These are phyloP conservation scores for Xylariales sp. DNA, from an alignment of 2,329 filamentous ascomycete species.

Conservation along the genomic window DNA sequence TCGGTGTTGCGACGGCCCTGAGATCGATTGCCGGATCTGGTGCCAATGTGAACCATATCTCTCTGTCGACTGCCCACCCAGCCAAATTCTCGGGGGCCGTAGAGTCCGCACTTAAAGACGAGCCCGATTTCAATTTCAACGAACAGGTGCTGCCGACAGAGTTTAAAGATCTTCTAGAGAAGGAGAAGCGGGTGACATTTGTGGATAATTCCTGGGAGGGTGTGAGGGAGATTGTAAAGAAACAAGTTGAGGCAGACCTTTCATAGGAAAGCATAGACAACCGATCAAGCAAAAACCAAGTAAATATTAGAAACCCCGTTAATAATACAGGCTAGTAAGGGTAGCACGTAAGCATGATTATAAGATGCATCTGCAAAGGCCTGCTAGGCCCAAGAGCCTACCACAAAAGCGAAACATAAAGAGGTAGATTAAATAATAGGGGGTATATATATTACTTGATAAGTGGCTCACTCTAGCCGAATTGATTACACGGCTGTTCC, in stretches of 20 bases:
- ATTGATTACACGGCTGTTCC: too few species aligned
- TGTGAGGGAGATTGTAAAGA: constrained; percentile 79
- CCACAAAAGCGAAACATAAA: too few species aligned
- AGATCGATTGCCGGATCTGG: constrained; percentile 71
- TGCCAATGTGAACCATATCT: constrained; percentile 74
- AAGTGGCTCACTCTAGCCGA: too few species aligned
- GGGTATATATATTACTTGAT: too few species aligned
- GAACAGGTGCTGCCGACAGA: constrained; percentile 81
- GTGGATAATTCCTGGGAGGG: constrained; percentile 79
- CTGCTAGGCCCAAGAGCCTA: too few species aligned
- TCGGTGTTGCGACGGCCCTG: constrained; percentile 81
- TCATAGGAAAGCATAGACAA: not conserved
- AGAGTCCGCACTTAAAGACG: constrained; percentile 77
- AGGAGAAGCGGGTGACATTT: constrained; percentile 77
- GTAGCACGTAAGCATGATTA: too few species aligned
- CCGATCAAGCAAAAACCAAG: too few species aligned
- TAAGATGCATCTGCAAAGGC: too few species aligned
- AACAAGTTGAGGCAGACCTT: constrained; percentile 76
- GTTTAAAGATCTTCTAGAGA: constrained; percentile 81
- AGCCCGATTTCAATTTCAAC: constrained; percentile 80
- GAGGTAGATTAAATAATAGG: too few species aligned
- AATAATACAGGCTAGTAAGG: too few species aligned
- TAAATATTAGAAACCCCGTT: too few species aligned
- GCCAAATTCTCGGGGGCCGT: constrained; percentile 94
- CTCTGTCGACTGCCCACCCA: constrained; percentile 92